A percentile compares a stretch with the other conserved stretches of the same genome.
Conservation (phyloP, 2,329 filamentous ascomycete species). For the Ascocoryne sarcoides region DNA sequence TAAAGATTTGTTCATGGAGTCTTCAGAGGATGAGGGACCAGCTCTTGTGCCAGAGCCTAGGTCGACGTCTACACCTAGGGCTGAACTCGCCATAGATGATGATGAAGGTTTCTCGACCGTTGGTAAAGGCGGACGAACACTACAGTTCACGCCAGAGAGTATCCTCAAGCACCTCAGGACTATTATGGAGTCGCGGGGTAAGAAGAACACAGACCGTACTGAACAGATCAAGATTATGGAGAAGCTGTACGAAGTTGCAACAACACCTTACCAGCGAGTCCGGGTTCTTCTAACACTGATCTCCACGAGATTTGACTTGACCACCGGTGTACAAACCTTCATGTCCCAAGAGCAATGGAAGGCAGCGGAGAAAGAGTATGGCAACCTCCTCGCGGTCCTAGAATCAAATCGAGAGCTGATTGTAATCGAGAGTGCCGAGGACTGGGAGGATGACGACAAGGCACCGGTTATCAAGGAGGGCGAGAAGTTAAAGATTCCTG, state of each 20-base stretch:
- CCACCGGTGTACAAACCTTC: conserved; percentile 65
- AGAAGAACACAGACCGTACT: conserved; percentile 93
- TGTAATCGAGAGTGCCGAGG: conserved; percentile 84
- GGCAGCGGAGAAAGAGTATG: conserved; percentile 79
- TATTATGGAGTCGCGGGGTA: conserved; percentile 91
- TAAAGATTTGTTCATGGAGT: conserved; percentile 82
- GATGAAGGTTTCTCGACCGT: conserved; percentile 87
- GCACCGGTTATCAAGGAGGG: conserved; percentile 62
- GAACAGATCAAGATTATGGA: conserved; percentile 98
- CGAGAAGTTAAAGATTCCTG: conserved; percentile 82
- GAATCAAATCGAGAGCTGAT: conserved; percentile 73
- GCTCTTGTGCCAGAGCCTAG: conserved; percentile 41
- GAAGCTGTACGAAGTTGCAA: conserved; percentile 82
- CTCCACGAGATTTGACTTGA: conserved; percentile 89
- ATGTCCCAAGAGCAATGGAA: conserved; percentile 99
- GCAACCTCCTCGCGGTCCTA: conserved; percentile 66
- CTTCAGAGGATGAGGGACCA: conserved; percentile 69
- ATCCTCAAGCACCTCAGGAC: conserved; percentile 93
- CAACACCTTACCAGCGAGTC: conserved; percentile 87
- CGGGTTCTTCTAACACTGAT: conserved; percentile 86
- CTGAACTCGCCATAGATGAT: conserved; percentile 44
- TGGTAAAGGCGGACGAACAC: conserved; percentile 76
- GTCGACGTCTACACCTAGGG: conserved; percentile 45
- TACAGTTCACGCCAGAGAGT: conserved; percentile 92
- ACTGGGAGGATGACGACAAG: conserved; percentile 99